Evolutionary conservation across 768 basidiomycete species (phyloP), one percentile per base, ranked within the genome.

Genomic region (Chalciporus piperatus): DNA sequence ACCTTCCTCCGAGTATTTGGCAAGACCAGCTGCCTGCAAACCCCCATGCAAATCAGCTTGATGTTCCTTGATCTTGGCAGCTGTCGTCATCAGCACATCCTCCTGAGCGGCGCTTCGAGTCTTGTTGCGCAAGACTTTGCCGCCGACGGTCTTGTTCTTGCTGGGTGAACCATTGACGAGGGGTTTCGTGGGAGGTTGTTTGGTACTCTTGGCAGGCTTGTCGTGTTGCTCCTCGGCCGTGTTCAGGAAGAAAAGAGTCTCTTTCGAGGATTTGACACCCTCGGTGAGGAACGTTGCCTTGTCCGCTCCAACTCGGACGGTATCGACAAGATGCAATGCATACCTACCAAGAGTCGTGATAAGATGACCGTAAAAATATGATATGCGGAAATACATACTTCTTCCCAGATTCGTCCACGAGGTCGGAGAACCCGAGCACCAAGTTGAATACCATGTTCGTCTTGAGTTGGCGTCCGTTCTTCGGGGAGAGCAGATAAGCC

Each of bases 81-180:
- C 76, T 16, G 85, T 85, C 3, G 90, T 85, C 59, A 86, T 81
- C 48, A 92, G 80, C 3, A 89, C 81, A 56, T 97, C 92, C 38
- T 89, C 87, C 60, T 92, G 89, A 22, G 83, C 87, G 28, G 92
- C 87, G 54, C 89, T 85, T 23, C 97, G 85, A 0, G 90, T 91
- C 70, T 96, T 95, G 64, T 91, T 92, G 48, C 92, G 84, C 17
- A 97, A 74, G 17, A 96, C 87, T 64, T 97, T 94, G 7, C 85
- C 86, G 14, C 82, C 92, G 1, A 83, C 87, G 3, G 83, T 86
- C 66, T 87, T 87, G 59, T 81, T 78, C 69, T 90, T 91, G 16
- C 62, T 67, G 7, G 89, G 87, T 0, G 79, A 76, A 23, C 86
- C 88, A 59, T 92, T 91, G 10, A 72, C 66, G 23, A 78, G 69